phyloP scores from a whole-genome alignment of 2,329 filamentous ascomycete genomes.

The Venturia pyrina region DNA sequence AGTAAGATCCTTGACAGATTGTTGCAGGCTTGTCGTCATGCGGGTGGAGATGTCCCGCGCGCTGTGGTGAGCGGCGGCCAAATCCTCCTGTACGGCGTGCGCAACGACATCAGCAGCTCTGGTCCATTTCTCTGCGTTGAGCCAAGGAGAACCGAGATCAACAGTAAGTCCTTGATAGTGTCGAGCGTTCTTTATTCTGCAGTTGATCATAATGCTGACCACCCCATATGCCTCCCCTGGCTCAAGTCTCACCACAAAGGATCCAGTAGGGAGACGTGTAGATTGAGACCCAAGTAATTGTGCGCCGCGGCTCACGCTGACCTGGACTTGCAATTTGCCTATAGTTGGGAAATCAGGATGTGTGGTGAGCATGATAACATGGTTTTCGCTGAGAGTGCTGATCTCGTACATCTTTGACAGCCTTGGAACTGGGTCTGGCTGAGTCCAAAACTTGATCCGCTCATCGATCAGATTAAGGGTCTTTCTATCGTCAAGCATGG shows the following conservation, averaged over 20 bases:
- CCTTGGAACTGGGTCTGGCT: neutral
- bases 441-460: slow-evolving; percentile 2
- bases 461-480: neutral
- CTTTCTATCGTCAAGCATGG: neutral
- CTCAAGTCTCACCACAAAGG: slow-evolving; percentile 8
- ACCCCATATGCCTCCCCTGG: slow-evolving; percentile 8
- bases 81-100: neutral
- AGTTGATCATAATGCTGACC: slow-evolving; percentile 7
- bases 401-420: neutral
- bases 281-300: neutral
- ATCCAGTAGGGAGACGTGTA: neutral
- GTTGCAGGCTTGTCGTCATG: neutral
- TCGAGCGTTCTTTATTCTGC: slow-evolving; percentile 1
- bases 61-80: neutral
- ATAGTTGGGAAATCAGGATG: neutral
- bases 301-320: neutral
- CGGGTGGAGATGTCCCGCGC: slow-evolving; percentile 3
- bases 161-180: slow-evolving; percentile 9
- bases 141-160: slow-evolving; percentile 12
- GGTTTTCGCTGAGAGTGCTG: neutral
- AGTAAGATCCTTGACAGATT: neutral
- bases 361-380: neutral
- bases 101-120: neutral
- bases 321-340: neutral
- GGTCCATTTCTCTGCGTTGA: slow-evolving; percentile 6